These are phyloP conservation scores for Solanum megistacrolobum DNA, from an alignment of 257 asterid genomes.

Conservation along the genomic window DNA sequence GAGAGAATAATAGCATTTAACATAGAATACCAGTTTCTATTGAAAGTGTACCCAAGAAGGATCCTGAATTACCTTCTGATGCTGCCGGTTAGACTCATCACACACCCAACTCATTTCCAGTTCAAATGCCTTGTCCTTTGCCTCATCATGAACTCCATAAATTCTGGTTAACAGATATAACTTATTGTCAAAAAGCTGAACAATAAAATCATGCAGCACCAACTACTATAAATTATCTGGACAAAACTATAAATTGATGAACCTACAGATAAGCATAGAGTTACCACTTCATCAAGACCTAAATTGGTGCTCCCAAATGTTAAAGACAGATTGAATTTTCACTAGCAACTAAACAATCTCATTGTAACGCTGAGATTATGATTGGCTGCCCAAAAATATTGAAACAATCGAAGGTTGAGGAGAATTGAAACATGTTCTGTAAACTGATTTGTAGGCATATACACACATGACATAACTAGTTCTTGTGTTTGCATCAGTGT, in stretches of 20 bases:
- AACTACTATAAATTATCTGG: not conserved
- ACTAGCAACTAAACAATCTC: not conserved
- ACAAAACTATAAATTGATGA: not conserved
- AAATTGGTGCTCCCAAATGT: not conserved
- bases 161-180: conserved; percentile 31
- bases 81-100: conserved; percentile 93
- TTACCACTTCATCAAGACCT: not conserved
- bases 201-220: not conserved
- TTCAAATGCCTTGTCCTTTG: conserved; percentile 96
- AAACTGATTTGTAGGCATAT: not conserved
- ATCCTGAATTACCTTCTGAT: conserved; percentile 57
- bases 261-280: not conserved
- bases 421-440: not conserved
- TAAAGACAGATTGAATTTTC: not conserved
- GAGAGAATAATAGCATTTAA: not conserved
- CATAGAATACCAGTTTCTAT: not conserved
- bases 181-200: not conserved
- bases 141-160: conserved; percentile 92
- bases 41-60: not conserved
- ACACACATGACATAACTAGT: not conserved
- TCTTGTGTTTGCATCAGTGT: not conserved
- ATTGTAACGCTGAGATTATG: not conserved
- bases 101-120: conserved; percentile 98
- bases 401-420: not conserved
- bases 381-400: not conserved